Evolutionary conservation across 495 filamentous ascomycete species (phyloP), one percentile per base, ranked within the genome.

Genomic region (Xylona heveae): DNA sequence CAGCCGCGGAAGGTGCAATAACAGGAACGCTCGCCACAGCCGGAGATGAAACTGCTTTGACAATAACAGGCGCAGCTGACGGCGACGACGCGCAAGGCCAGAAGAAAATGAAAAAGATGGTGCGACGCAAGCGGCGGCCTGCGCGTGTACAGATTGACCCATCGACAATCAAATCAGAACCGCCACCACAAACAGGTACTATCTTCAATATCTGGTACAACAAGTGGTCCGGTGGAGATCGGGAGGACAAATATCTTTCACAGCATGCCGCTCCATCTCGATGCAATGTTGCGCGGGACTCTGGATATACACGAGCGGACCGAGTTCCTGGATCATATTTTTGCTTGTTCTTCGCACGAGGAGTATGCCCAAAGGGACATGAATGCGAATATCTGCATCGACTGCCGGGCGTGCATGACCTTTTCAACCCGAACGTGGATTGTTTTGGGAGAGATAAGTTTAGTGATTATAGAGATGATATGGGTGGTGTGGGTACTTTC

Each of bases 191-290:
- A 42, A 93, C 85, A 0, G 88, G 88, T 24, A 84, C 78, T 0
- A 74, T 79, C 31, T 97, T 85, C 62, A 94, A 93, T 42, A 79
- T 85, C 38, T 91, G 78, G 78, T 85, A 91, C 50, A 90, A 88
- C 55, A 92, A 91, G 51, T 93, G 82, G 82, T 70, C 68, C 4
- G 88, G 85, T 31, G 85, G 90, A 36, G 84, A 97, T 50, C 72
- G 84, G 25, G 85, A 93, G 42, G 84, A 93, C 57, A 76, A 77
- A 37, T 82, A 88, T 42, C 66, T 78, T 4, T 73, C 72, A 12
- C 75, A 92, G 45, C 61, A 59, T 22, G 66, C 68, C 30, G 84
- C 88, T 0, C 61, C 69, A 19, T 64, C 65, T 3, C 72, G 90
- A 20, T 93, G 83, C 56, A 82, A 81, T 46, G 59, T 95, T 19